Conservation (phyloP, 257 asterid genomes). For the Nicotiana paniculata region DNA sequence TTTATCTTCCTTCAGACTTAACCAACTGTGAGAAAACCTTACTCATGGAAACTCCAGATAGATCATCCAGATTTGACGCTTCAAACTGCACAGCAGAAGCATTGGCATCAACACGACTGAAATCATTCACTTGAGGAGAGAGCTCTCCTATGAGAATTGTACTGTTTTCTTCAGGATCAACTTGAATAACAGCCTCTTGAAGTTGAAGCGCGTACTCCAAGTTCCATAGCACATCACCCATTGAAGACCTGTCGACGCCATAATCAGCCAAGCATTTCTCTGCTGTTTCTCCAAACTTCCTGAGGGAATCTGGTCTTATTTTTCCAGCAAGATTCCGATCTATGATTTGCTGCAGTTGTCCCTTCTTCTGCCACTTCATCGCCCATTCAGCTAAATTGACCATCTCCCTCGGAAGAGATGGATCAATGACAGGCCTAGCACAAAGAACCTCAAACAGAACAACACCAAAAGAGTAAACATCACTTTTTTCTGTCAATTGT, state of each 20-base stretch:
- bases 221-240: slow-evolving; percentile 60
- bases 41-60: slow-evolving; percentile 62
- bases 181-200: slow-evolving; percentile 40
- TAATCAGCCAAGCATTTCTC: slow-evolving; percentile 59
- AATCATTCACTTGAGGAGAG: slow-evolving; percentile 36
- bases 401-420: slow-evolving; percentile 46
- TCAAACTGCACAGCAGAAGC: slow-evolving; percentile 30
- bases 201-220: slow-evolving; percentile 59
- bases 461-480: slow-evolving; percentile 57
- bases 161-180: slow-evolving; percentile 63
- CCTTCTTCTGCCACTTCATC: slow-evolving; percentile 59
- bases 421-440: slow-evolving; percentile 52
- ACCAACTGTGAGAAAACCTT: slow-evolving; percentile 62
- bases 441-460: slow-evolving; percentile 57
- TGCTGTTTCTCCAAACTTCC: slow-evolving; percentile 54
- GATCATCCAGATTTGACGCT: slow-evolving; percentile 40
- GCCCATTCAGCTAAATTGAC: slow-evolving; percentile 64
- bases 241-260: slow-evolving; percentile 54
- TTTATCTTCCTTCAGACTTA: slow-evolving; percentile 61
- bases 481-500: slow-evolving; percentile 50
- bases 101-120: slow-evolving; percentile 20
- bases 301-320: slow-evolving; percentile 41
- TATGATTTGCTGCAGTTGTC: slow-evolving; percentile 45
- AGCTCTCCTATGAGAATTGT: slow-evolving; percentile 40
- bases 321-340: slow-evolving; percentile 36